Conservation (phyloP, 1,284 basidiomycete genomes). For the Tilletia setariae region DNA sequence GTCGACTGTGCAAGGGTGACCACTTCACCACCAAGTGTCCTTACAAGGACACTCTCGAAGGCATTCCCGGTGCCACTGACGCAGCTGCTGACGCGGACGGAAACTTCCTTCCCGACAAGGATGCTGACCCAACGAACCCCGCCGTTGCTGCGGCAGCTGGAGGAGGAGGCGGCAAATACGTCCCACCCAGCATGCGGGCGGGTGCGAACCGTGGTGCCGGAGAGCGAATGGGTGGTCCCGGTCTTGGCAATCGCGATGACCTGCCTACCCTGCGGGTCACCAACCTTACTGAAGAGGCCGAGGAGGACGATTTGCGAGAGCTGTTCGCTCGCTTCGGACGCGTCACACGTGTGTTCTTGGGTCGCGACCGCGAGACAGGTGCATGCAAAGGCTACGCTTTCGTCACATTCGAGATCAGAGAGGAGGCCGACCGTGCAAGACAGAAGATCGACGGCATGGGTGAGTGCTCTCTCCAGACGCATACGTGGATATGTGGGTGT, state of each 20-base stretch:
- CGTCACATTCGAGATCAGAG: constrained; percentile 83
- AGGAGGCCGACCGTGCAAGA: constrained; percentile 79
- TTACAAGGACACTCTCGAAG: constrained; percentile 81
- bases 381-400: constrained; percentile 94
- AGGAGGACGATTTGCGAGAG: constrained; percentile 89
- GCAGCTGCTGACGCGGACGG: constrained; percentile 60
- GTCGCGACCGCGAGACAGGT: constrained; percentile 90
- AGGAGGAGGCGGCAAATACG: constrained; percentile 69
- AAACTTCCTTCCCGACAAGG: constrained; percentile 56
- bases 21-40: constrained; percentile 99
- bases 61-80: constrained; percentile 63
- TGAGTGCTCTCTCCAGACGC: constrained; percentile 24
- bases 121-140: constrained; percentile 45
- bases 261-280: constrained; percentile 95
- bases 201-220: constrained; percentile 66
- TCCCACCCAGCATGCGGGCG: constrained; percentile 83
- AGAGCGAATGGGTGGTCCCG: constrained; percentile 68
- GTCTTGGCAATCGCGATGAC: constrained; percentile 68
- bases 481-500: not conserved
- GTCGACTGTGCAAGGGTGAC: constrained; percentile 91
- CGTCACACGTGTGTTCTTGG: constrained; percentile 89
- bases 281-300: constrained; percentile 91
- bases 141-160: constrained; percentile 42
- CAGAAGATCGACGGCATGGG: constrained; percentile 89
- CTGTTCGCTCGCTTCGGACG: constrained; percentile 66